Percentiles rank a stretch among this genome's conserved stretches.
Conservation (phyloP, 2,329 filamentous ascomycete genomes). For the Zymoseptoria ardabiliae region DNA sequence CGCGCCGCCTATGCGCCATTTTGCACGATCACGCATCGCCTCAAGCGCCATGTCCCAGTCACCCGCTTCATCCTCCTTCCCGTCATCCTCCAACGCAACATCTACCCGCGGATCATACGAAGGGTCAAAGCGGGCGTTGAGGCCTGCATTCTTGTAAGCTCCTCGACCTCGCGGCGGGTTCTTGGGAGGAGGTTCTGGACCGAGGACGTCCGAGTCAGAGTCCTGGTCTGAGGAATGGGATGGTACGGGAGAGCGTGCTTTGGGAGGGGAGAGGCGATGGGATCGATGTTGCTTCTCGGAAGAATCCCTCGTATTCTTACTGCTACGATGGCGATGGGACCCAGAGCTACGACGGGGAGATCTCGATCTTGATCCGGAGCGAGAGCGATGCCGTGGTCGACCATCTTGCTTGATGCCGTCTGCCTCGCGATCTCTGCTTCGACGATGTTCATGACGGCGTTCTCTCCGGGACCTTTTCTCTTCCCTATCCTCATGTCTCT, state of each 20-base stretch:
- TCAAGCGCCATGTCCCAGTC: conserved; percentile 79
- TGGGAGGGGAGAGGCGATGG: not conserved
- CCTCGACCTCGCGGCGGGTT: conserved; percentile 62
- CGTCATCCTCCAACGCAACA: conserved; percentile 39
- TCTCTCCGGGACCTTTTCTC: not conserved
- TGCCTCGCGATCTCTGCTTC: not conserved
- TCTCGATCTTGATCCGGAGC: not conserved
- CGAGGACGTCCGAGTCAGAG: conserved; percentile 63
- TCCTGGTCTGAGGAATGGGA: not conserved
- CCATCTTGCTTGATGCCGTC: conserved; percentile 1
- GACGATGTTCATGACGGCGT: not conserved
- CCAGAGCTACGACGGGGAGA: not conserved
- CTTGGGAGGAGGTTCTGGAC: conserved; percentile 48
- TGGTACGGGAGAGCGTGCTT: not conserved
- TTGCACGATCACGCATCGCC: conserved; percentile 68
- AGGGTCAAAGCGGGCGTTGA: conserved; percentile 72
- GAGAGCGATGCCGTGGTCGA: conserved; percentile 4
- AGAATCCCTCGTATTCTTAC: not conserved
- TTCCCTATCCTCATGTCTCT: not conserved
- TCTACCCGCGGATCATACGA: conserved; percentile 55
- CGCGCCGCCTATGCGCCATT: conserved; percentile 67
- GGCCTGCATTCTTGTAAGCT: conserved; percentile 50
- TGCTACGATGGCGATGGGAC: not conserved
- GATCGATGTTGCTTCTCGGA: not conserved
- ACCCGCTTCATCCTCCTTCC: conserved; percentile 36